Evolutionary conservation across 768 basidiomycete species (phyloP).

Genomic region (Cantharellus anzutake): DNA sequence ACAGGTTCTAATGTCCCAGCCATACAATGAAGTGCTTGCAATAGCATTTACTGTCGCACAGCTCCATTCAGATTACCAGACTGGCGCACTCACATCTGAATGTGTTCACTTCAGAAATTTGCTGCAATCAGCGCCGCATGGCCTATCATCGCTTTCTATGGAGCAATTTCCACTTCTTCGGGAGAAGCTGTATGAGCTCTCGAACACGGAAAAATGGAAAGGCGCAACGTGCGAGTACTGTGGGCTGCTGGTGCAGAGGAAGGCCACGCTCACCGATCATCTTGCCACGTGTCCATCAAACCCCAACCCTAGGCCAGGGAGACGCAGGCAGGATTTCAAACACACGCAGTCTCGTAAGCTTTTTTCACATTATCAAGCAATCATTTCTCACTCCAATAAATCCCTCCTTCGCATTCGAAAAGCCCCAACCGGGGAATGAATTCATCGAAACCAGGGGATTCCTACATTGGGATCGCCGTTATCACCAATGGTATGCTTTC

Average conservation of each 20-base stretch:
- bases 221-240: background rate
- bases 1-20: background rate
- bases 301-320: background rate
- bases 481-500: no score
- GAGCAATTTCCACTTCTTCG: background rate
- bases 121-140: background rate
- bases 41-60: background rate
- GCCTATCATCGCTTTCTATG: background rate
- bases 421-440: no score
- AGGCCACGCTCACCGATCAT: background rate
- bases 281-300: background rate
- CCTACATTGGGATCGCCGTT: no score
- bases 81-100: background rate
- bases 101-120: background rate
- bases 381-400: no score
- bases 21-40: background rate
- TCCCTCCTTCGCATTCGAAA: no score
- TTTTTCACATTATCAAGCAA: no score
- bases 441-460: no score
- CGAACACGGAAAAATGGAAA: background rate
- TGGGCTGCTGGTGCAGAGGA: background rate
- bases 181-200: background rate
- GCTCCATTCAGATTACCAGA: background rate
- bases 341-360: no score
- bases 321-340: no score